Base-by-base conservation (phyloP, 306 rosid species). In the Bauhinia variegata region DNA sequence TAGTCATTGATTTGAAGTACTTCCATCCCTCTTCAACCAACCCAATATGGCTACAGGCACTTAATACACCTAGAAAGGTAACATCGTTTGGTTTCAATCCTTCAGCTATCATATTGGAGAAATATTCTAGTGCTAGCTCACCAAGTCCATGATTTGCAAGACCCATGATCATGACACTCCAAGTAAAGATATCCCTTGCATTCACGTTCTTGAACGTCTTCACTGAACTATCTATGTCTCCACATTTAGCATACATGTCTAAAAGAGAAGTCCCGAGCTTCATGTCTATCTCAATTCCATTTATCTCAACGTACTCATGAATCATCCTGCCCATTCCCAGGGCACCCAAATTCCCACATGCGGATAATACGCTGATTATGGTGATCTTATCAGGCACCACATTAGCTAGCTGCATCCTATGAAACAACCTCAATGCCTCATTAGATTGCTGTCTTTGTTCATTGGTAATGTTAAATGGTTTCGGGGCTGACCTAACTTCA, bases 181-280 rank as follows among this genome's bases (percentile, higher is more conserved):
- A 73, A 17, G 77, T 43, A 46, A 63, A 52, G 10, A 72, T 10
- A 53, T 72, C 71, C 41, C 44, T 72, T 7, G 15, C 30, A 13
- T 62, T 57, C 77, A 72, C 1, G 7, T 1, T 4, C 46, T 54
- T 58, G 44, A 72, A 72, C 31, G 53, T 33, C 33, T 54, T 54
- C 16, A 63, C 32, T 41, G 77, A 57, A 53, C 28, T 43, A 43
- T 72, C 71, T 43, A 63, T 72, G 31, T 72, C 65, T 42, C 77
- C 77, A 63, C 77, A 72, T 58, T 72, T 72, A 14, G 77, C 65
- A 43, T 72, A 72, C 77, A 63, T 72, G 64, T 72, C 77, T 19
- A 63, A 32, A 63, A 72, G 71, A 43, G 71, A 41, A 23, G 70
- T 72, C 17, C 64, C 77, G 15, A 72, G 71, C 39, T 62, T 72